phyloP scores from a whole-genome alignment of 1,139 yeast species.

The Diutina ranongensis region DNA sequence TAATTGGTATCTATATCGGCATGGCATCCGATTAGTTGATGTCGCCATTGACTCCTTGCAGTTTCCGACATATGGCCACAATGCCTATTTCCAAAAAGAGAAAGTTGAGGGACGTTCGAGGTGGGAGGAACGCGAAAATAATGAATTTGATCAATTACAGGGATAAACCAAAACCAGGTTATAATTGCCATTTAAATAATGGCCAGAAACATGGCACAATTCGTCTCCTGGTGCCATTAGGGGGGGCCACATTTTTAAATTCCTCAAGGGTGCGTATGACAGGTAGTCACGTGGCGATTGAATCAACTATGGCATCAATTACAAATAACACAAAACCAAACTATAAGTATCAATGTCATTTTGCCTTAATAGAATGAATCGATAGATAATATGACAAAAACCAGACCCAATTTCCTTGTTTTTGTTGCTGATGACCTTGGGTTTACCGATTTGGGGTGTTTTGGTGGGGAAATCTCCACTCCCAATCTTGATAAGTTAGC shows the following conservation, averaged over 20 bases:
- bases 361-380: neutral
- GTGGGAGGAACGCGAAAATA: no score
- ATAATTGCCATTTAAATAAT: no score
- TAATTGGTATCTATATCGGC: no score
- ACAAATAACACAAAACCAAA: neutral
- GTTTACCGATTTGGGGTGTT: slow-evolving; percentile 43
- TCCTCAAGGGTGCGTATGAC: neutral
- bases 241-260: neutral
- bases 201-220: no score
- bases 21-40: neutral
- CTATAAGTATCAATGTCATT: neutral
- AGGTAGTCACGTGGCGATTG: neutral
- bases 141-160: no score
- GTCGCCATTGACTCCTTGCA: neutral
- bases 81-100: no score
- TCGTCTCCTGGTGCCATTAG: no score
- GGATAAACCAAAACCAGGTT: no score
- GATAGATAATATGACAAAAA: neutral
- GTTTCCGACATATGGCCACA: no score
- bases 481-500: slow-evolving; percentile 41
- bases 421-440: slow-evolving; percentile 57
- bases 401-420: slow-evolving; percentile 34
- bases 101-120: no score
- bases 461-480: slow-evolving; percentile 49
- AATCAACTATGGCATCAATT: neutral